Evolutionary conservation across 331 rosid genomes (phyloP).

Genomic region (Quercus tomentella): DNA sequence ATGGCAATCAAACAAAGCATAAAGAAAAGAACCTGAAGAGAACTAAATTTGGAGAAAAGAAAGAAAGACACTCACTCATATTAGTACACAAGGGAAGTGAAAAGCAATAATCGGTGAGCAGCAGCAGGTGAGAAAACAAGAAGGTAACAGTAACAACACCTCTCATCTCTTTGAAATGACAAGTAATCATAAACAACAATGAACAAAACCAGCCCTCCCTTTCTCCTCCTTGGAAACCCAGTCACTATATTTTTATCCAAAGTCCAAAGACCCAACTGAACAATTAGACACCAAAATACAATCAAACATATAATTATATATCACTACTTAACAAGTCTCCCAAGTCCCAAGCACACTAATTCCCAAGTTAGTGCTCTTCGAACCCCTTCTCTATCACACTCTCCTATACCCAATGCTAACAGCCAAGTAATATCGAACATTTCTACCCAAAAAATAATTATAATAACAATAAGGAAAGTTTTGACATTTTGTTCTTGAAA

Average conservation of each 20-base stretch:
- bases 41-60: neutral
- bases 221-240: neutral
- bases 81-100: constrained; percentile 36
- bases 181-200: neutral
- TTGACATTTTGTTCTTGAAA: constrained; percentile 14
- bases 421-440: neutral
- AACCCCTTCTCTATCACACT: neutral
- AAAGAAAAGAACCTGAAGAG: neutral
- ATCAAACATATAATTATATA: neutral
- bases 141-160: neutral
- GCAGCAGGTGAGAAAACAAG: constrained; percentile 21
- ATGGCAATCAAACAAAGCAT: neutral
- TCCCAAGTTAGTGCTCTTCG: neutral
- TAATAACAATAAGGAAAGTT: neutral
- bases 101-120: constrained; percentile 11
- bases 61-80: constrained; percentile 23
- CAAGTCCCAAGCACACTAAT: too few relatives aligned
- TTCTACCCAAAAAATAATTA: too few relatives aligned
- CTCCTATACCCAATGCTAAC: neutral
- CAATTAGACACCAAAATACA: neutral
- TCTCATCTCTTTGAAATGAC: constrained; percentile 16
- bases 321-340: neutral
- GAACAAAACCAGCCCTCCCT: neutral
- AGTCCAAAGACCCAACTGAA: neutral
- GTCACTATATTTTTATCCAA: neutral